Conservation (phyloP, 1,284 basidiomycete species). For the Apiotrichum montevideense region DNA sequence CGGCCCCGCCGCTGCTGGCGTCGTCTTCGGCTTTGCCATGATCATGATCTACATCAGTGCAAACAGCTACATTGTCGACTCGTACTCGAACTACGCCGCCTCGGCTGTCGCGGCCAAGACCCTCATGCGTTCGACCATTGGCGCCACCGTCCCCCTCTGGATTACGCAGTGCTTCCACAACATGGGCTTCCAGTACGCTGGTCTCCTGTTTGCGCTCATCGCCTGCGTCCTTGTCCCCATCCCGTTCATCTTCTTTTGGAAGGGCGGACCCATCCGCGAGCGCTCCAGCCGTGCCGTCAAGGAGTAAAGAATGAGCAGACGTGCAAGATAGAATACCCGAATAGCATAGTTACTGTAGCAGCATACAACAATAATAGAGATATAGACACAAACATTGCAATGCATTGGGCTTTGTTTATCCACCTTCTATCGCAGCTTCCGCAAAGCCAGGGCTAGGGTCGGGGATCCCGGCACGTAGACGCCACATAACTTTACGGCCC, state of each 20-base stretch:
- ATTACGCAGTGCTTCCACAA: constrained; percentile 15
- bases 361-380: too few relatives aligned
- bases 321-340: too few relatives aligned
- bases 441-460: too few relatives aligned
- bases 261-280: constrained; percentile 28
- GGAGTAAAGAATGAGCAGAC: background rate
- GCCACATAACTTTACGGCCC: too few relatives aligned
- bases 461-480: too few relatives aligned
- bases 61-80: constrained; percentile 41
- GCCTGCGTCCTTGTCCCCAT: constrained; percentile 27
- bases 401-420: too few relatives aligned
- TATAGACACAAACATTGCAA: too few relatives aligned
- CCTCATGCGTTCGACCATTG: constrained; percentile 48
- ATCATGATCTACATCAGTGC: constrained; percentile 41
- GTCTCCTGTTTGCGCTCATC: constrained; percentile 33
- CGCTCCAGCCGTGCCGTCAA: constrained; percentile 21
- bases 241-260: constrained; percentile 40
- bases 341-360: too few relatives aligned
- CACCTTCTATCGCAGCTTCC: too few relatives aligned
- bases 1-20: constrained; percentile 29
- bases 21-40: constrained; percentile 35
- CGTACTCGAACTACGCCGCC: constrained; percentile 33
- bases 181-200: constrained; percentile 34
- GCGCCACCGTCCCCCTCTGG: constrained; percentile 42
- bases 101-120: constrained; percentile 52